These are phyloP conservation scores for Fusarium solani-melongenae DNA, from an alignment of 2,329 filamentous ascomycete species.

Conservation along the genomic window DNA sequence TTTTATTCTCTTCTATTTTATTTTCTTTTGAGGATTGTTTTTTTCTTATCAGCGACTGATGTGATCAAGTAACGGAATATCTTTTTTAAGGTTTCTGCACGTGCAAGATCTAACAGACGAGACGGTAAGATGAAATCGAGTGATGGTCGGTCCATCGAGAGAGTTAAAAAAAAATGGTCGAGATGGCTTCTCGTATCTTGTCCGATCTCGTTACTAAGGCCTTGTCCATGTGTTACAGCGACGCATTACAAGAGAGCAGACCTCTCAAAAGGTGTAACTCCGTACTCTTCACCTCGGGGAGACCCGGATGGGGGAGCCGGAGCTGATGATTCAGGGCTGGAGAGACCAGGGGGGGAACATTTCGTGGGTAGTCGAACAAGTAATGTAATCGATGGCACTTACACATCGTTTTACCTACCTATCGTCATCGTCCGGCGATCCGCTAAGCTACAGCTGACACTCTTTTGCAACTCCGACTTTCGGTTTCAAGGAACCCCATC, in stretches of 20 bases:
- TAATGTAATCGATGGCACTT: slow-evolving; percentile 35
- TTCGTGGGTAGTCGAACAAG: slow-evolving; percentile 6
- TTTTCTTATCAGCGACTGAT: slow-evolving; percentile 17
- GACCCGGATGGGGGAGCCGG: slow-evolving; percentile 19
- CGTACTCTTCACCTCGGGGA: slow-evolving; percentile 22
- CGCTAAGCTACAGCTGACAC: background rate
- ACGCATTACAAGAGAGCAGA: background rate
- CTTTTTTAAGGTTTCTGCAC: background rate
- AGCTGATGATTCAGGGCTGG: slow-evolving; percentile 34
- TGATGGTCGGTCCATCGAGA: background rate
- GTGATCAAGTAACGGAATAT: slow-evolving; percentile 30
- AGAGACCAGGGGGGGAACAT: background rate
- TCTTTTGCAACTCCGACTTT: background rate
- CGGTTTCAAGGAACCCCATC: slow-evolving; percentile 21
- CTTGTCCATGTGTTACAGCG: slow-evolving; percentile 25
- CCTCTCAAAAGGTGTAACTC: background rate
- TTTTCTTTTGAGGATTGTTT: background rate
- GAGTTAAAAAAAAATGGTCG: background rate
- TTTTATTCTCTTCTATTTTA: background rate
- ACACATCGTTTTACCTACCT: slow-evolving; percentile 22
- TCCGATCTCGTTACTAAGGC: slow-evolving; percentile 15
- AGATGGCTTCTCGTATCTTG: slow-evolving; percentile 9
- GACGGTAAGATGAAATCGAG: background rate
- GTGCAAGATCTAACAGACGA: no score
- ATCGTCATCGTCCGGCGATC: slow-evolving; percentile 31